Base-by-base conservation (phyloP, 805 yeast species). In the Metschnikowia cubensis region DNA sequence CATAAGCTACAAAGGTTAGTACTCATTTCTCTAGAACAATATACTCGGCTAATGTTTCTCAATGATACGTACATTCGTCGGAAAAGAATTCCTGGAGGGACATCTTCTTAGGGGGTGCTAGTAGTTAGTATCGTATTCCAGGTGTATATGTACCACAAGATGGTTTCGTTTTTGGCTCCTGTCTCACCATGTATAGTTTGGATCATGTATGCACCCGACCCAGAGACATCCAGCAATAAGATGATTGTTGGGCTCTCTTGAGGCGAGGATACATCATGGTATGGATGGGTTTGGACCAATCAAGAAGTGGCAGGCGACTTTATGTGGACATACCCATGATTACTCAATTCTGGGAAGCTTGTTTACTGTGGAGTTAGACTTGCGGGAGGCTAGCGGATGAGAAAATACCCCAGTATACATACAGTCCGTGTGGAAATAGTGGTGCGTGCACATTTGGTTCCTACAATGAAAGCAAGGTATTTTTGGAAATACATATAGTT, bases 41-140 rank as follows among this genome's bases (percentile, higher is more conserved):
- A n/a, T 6, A 8, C 17, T 11, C 33, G 32, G 22, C 41, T 20
- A 38, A 38, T 17, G 10, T 25, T 17, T 15, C 14, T 21, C 18
- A 31, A 6, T 7, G 6, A 48, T 63, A 73, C 78, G 55, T 73
- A 74, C 78, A 60, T 57, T 73, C 72, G 58, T 74, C 75, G 56
- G 65, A 66, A 65, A 71, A 65, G 63, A 74, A 74, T 64, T 74
- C 78, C 60, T 69, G 73, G 51, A 74, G 69, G 50, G 73, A 64
- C 78, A 74, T 74, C 62, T 73, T 73, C 60, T 72, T 74, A 32
- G 75, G 75, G 41, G 77, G 75, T 42, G 56, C 75, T 70, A 47
- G 47, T 36, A 45, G 55, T 58, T 56, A 57, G 51, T 50, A 43
- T 33, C 41, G 18, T 14, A 38, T 21, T n/a, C 10, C 25, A 7